Base-by-base conservation (phyloP, 768 basidiomycete genomes). In the Psilocybe cubensis region DNA sequence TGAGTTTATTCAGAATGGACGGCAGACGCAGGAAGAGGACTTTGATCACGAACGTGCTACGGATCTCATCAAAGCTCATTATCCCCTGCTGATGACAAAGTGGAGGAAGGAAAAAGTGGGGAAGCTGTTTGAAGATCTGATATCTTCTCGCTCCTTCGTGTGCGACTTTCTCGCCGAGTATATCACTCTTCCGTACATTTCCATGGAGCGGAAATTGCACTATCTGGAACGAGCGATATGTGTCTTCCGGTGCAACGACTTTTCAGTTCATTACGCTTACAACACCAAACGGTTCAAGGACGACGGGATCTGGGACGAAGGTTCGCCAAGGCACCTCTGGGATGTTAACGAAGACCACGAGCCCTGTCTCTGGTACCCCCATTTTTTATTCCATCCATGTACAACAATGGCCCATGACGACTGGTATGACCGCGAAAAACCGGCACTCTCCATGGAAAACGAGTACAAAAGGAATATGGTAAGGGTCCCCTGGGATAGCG, bases 301-400 rank as follows among this genome's bases (percentile, higher is more conserved):
- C 20, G 60, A 63, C 33, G 61, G 53, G 10, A 54, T 60, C 11
- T 51, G 54, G 47, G 35, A 41, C 45, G 7, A 12, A 51, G 11
- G 17, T 23, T 10, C 25, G 24, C 4, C n/a, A n/a, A n/a, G n/a
- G n/a, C n/a, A n/a, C n/a, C n/a, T n/a, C 3, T 33, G 12, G 7
- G 7, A 23, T 1, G 23, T 12, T 10, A 31, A 10, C 2, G 60
- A 63, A 23, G 17, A 51, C 12, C 46, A 25, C n/a, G 58, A 66
- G 35, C 57, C 64, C 9, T 58, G 57, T n/a, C 63, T 76, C 63
- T 74, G 68, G 67, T 75, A 69, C 52, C 75, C 75, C 9, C 69
- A 74, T 43, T 69, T 74, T 53, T 50, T 75, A 18, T 63, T 69
- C 20, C 75, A 77, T 57, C 54, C 62, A 0, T 76, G 74, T 63